Conservation (phyloP, 2,329 filamentous ascomycete genomes). For the Trichophyton schoenleinii region DNA sequence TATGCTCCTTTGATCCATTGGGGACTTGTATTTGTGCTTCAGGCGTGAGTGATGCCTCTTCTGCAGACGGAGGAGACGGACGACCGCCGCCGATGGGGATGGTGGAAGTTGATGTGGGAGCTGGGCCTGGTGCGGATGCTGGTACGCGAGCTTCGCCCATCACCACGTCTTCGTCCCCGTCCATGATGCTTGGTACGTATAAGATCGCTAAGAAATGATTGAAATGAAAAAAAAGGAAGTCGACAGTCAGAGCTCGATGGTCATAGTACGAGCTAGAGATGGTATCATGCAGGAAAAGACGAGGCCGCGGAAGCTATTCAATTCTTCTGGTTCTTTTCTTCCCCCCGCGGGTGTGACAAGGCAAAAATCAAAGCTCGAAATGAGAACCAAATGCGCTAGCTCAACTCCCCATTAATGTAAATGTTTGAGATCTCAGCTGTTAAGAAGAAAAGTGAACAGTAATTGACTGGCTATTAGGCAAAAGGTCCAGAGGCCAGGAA, state of each 20-base stretch:
- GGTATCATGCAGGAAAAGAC: neutral
- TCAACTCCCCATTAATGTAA: neutral
- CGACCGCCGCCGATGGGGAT: constrained; percentile 14
- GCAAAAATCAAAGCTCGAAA: neutral
- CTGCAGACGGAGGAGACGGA: constrained; percentile 8
- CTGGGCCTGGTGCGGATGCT: neutral
- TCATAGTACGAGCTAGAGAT: neutral
- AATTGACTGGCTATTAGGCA: neutral
- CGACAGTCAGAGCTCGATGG: neutral
- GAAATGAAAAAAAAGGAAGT: neutral
- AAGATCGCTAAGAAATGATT: neutral
- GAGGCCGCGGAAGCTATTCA: neutral
- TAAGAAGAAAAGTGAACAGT: neutral
- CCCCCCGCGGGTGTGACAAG: too few relatives aligned
- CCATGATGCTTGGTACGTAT: constrained; percentile 1
- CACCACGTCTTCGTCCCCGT: constrained; percentile 29
- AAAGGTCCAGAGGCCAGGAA: neutral
- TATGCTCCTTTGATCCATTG: constrained; percentile 2
- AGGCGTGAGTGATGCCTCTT: neutral
- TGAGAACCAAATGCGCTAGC: neutral
- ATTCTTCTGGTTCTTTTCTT: neutral
- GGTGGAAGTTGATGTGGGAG: neutral
- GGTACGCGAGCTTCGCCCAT: constrained; percentile 23
- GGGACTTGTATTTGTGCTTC: neutral
- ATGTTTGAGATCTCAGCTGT: neutral